Percentiles rank a stretch among this genome's conserved stretches.
Evolutionary conservation across 2,329 filamentous ascomycete species (phyloP).

Genomic region (Fusarium coicis): DNA sequence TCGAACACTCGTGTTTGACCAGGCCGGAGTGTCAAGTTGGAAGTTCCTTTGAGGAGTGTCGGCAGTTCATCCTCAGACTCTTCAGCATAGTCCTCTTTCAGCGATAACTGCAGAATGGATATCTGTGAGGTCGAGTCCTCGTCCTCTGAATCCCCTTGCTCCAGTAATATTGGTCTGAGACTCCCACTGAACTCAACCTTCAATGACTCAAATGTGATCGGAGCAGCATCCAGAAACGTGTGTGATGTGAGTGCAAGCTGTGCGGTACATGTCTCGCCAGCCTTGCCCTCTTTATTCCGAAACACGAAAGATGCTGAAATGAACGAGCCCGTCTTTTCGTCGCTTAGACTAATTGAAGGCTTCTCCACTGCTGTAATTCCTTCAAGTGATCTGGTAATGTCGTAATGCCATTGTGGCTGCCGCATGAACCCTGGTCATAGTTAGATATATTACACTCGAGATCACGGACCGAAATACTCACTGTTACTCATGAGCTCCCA

Average conservation of each 20-base stretch:
- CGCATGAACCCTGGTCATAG: constrained; percentile 60
- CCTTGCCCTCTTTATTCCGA: constrained; percentile 66
- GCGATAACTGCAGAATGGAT: constrained; percentile 43
- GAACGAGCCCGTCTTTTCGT: constrained; percentile 64
- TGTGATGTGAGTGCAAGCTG: constrained; percentile 69
- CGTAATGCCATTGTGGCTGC: constrained; percentile 69
- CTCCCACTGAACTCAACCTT: constrained; percentile 67
- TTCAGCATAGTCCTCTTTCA: constrained; percentile 48
- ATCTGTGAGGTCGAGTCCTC: constrained; percentile 8
- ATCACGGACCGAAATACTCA: constrained; percentile 49
- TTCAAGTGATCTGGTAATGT: constrained; percentile 67
- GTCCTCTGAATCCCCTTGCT: constrained; percentile 49
- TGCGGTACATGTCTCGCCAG: constrained; percentile 67
- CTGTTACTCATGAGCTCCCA: constrained; percentile 72
- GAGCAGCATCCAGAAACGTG: constrained; percentile 62
- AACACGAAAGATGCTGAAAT: constrained; percentile 68
- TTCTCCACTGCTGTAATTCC: constrained; percentile 57
- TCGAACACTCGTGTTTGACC: constrained; percentile 77
- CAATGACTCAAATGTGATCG: constrained; percentile 63
- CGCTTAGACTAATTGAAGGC: constrained; percentile 62
- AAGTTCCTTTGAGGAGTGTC: constrained; percentile 61
- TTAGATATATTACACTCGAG: constrained; percentile 7
- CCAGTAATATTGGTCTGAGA: constrained; percentile 65
- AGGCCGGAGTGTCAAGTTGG: constrained; percentile 73
- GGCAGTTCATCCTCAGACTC: constrained; percentile 46